Evolutionary conservation across 352 stramenopile genomes (phyloP).

Genomic region (Pythium angustatum): DNA sequence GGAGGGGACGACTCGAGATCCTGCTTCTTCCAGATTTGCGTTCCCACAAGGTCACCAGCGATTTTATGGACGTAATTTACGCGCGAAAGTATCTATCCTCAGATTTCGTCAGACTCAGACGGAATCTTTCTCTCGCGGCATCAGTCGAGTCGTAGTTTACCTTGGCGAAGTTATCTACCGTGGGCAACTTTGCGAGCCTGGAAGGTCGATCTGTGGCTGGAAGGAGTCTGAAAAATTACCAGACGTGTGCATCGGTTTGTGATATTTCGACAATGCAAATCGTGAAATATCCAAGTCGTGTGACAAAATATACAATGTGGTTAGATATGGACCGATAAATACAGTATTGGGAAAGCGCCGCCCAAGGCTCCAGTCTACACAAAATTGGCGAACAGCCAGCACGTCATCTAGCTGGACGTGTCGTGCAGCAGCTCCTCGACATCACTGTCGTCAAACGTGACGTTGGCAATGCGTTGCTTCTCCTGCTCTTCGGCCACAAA

Average conservation of each 20-base stretch:
- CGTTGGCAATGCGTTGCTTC: conserved; percentile 32
- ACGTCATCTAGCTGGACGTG: conserved; percentile 11
- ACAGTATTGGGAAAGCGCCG: neutral
- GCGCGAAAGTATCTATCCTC: conserved; percentile 16
- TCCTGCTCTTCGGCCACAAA: conserved; percentile 60
- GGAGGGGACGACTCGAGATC: conserved; percentile 5
- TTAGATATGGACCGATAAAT: conserved; percentile 8
- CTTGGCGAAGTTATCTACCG: neutral
- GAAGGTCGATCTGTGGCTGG: conserved; percentile 18
- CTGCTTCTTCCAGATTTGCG: conserved; percentile 33
- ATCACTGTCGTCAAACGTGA: conserved; percentile 61
- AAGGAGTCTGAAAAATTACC: conserved; percentile 18
- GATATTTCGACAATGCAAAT: neutral
- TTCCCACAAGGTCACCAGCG: conserved; percentile 25
- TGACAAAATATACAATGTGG: neutral
- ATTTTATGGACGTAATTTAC: conserved; percentile 24
- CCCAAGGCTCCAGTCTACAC: conserved; percentile 13
- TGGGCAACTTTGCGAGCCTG: neutral
- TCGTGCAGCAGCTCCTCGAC: conserved; percentile 67
- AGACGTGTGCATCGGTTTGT: neutral
- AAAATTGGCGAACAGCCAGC: neutral
- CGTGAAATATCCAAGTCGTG: neutral
- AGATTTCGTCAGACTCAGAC: conserved; percentile 11
- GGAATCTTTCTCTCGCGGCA: no score
- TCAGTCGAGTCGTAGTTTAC: no score